A percentile compares a stretch with the other conserved stretches of the same genome.
Conservation (phyloP, 768 basidiomycete genomes). For the Tylopilus vinaceipallidus region DNA sequence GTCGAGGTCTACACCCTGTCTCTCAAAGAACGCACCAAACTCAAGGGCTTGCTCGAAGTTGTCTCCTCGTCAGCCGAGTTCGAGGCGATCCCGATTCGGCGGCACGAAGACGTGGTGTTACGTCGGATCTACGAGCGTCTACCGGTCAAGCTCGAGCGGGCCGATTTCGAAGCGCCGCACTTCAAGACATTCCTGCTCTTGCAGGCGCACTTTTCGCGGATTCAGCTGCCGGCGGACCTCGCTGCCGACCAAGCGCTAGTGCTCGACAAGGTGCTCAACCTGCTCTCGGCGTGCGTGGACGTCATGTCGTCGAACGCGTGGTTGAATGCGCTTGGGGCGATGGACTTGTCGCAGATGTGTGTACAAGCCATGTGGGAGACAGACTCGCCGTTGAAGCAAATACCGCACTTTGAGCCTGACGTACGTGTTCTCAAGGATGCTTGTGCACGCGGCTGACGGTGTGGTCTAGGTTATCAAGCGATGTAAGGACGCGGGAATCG, state of each 20-base stretch:
- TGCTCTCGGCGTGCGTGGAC: slow-evolving; percentile 93
- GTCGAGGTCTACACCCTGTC: slow-evolving; percentile 97
- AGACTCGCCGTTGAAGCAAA: slow-evolving; percentile 92
- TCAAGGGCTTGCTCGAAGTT: slow-evolving; percentile 95
- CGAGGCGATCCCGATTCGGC: slow-evolving; percentile 90
- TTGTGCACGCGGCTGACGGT: too few species aligned
- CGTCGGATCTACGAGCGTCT: slow-evolving; percentile 93
- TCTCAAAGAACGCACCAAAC: slow-evolving; percentile 92
- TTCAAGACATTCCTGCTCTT: slow-evolving; percentile 98
- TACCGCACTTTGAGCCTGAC: slow-evolving; percentile 93
- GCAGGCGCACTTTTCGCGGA: slow-evolving; percentile 94
- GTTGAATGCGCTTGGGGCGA: slow-evolving; percentile 73
- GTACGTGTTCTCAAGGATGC: slow-evolving; percentile 38
- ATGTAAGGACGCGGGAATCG: slow-evolving; percentile 78
- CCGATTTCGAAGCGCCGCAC: slow-evolving; percentile 90
- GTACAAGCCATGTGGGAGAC: slow-evolving; percentile 98
- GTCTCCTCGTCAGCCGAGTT: slow-evolving; percentile 97
- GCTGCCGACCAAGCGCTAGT: slow-evolving; percentile 88
- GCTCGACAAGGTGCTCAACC: slow-evolving; percentile 85
- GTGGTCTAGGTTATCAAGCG: slow-evolving; percentile 66
- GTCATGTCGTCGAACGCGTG: slow-evolving; percentile 77
- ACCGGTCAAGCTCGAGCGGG: slow-evolving; percentile 85
- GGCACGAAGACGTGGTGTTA: slow-evolving; percentile 84
- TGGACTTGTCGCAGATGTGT: slow-evolving; percentile 99
- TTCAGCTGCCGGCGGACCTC: slow-evolving; percentile 90